Percentiles rank a stretch among this genome's conserved stretches.
These are phyloP conservation scores for Boechera divaricarpa DNA, from an alignment of 345 rosid genomes.

Conservation along the genomic window DNA sequence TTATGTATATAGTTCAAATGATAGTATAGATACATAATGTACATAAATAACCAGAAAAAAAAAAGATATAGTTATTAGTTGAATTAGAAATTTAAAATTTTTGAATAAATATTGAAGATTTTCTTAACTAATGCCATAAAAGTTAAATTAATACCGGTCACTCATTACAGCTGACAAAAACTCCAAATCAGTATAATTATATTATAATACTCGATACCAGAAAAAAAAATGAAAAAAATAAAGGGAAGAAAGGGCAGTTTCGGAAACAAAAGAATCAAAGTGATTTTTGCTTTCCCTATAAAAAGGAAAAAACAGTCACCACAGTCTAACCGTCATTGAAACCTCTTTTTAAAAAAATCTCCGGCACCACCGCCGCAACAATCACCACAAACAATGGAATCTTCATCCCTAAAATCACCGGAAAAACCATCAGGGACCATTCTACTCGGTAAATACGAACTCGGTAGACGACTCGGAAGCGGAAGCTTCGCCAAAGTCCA, in stretches of 20 bases:
- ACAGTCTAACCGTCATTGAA: neutral
- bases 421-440: conserved; percentile 32
- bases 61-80: too few species aligned
- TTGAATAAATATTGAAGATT: neutral
- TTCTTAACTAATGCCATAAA: neutral
- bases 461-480: conserved; percentile 67
- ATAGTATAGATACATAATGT: too few species aligned
- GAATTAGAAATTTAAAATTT: too few species aligned
- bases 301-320: conserved; percentile 18
- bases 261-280: neutral
- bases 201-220: too few species aligned
- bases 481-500: conserved; percentile 80
- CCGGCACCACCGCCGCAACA: neutral
- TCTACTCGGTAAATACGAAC: conserved; percentile 69
- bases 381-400: conserved; percentile 37
- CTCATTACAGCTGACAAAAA: neutral
- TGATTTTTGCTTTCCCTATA: conserved; percentile 14
- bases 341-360: neutral
- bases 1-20: too few species aligned
- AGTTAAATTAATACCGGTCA: too few species aligned
- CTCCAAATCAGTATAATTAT: too few species aligned
- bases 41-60: too few species aligned
- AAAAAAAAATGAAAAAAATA: too few species aligned
- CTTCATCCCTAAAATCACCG: conserved; percentile 6
- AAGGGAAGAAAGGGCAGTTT: conserved; percentile 5